Evolutionary conservation across 164 flowering plant genomes (phyloP).

Genomic region (grape (Vitis vinifera)): DNA sequence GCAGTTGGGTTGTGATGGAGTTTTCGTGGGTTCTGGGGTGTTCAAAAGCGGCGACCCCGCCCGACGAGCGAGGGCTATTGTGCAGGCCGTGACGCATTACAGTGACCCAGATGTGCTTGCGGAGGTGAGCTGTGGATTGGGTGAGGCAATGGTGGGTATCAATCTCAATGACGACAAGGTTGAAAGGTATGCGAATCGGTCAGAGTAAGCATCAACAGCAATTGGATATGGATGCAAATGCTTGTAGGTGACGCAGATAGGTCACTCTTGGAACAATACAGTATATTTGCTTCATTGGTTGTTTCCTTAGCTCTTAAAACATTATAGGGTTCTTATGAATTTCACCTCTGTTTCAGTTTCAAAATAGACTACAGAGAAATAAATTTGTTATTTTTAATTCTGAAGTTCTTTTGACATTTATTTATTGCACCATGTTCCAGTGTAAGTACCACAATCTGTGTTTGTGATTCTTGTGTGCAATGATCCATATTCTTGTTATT

Average conservation of each 20-base stretch:
- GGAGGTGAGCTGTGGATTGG: constrained; percentile 72
- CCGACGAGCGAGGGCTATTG: constrained; percentile 60
- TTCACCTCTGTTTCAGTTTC: too few species aligned
- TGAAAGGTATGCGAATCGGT: constrained; percentile 69
- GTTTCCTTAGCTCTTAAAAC: too few species aligned
- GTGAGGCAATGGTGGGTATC: constrained; percentile 76
- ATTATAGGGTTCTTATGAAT: too few species aligned
- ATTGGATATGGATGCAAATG: not conserved
- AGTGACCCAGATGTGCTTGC: constrained; percentile 65
- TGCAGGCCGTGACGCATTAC: constrained; percentile 76
- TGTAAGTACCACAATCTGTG: too few species aligned
- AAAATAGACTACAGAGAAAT: too few species aligned
- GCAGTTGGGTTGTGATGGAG: constrained; percentile 81
- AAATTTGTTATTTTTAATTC: too few species aligned
- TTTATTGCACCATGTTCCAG: too few species aligned
- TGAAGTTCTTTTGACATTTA: too few species aligned
- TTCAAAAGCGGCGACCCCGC: constrained; percentile 76
- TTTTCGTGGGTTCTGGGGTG: constrained; percentile 74
- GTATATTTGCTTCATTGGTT: too few species aligned
- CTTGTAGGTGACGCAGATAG: constrained; percentile 4
- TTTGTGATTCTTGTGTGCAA: too few species aligned
- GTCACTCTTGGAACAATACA: too few species aligned
- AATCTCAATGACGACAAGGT: constrained; percentile 62
- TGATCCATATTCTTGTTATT: too few species aligned
- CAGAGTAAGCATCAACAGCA: constrained; percentile 31